Base-by-base conservation (phyloP, 2,329 filamentous ascomycete species). In the Dryadomyces quercivorus region DNA sequence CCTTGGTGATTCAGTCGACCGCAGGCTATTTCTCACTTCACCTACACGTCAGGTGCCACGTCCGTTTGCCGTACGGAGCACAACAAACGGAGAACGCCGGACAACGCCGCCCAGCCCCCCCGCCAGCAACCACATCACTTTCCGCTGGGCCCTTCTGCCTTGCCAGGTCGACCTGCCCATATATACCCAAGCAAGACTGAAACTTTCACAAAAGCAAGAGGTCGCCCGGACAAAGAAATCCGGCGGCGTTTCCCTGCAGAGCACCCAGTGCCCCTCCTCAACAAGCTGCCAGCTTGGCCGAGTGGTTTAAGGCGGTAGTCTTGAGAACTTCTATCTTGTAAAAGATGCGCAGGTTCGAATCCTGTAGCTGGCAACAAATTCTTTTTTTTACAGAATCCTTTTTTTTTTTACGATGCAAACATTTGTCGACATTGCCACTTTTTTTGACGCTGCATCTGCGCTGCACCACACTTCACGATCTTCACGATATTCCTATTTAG, bases 261-360 rank as follows among this genome's bases (percentile, higher is more conserved):
- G 42, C 51, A 16, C 34, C 2, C 31, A 2, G 18, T 31, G 26
- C 26, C 26, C 26, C 3, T 7, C 21, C 9, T 9, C 38, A 15
- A 12, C 5, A 20, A 22, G 20, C 51, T 16, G 59, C 59, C 58
- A 59, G 58, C 20, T 60, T 60, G 59, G 59, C 59, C 59, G 59
- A 60, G 57, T 57, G 56, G 56, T 59, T 55, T 47, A 60, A 46
- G 59, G 59, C 59, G 58, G 58, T 50, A 59, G 59, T 59, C 58
- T 52, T 60, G 59, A 60, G 59, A 57, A 58, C 59, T 58, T 50
- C 50, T 59, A 59, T 58, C 58, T 59, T 13, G 56, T 53, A 52
- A 59, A 40, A 58, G 59, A 56, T 59, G 44, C 57, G 55, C 55
- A 56, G 59, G 59, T 60, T 60, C 59, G 58, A 60, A 57, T 56